A percentile compares a stretch with the other conserved stretches of the same genome.
Evolutionary conservation across 2,329 filamentous ascomycete species (phyloP).

Genomic region (Verticillium nubilum): DNA sequence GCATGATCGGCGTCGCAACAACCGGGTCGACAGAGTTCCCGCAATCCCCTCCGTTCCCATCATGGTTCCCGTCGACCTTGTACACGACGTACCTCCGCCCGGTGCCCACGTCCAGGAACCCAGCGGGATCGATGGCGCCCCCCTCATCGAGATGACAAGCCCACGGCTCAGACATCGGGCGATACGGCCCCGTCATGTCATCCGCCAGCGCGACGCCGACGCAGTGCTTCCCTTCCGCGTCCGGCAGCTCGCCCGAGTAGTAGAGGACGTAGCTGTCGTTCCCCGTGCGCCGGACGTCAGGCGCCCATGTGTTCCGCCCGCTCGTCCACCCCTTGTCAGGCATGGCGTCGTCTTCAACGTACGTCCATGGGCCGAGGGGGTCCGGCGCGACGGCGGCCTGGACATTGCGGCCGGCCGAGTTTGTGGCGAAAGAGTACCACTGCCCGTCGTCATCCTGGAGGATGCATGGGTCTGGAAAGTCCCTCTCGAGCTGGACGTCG

Average conservation of each 20-base stretch:
- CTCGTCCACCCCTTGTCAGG: slow-evolving; percentile 49
- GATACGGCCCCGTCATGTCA: slow-evolving; percentile 45
- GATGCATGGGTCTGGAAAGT: slow-evolving; percentile 53
- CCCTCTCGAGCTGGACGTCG: slow-evolving; percentile 20
- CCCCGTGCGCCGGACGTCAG: slow-evolving; percentile 47
- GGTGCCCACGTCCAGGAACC: slow-evolving; percentile 47
- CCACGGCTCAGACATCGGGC: slow-evolving; percentile 38
- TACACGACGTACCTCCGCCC: slow-evolving; percentile 55
- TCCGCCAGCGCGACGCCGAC: slow-evolving; percentile 48
- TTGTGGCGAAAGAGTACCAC: slow-evolving; percentile 56
- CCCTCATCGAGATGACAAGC: slow-evolving; percentile 47
- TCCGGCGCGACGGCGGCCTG: slow-evolving; percentile 47
- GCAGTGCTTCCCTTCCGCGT: slow-evolving; percentile 42
- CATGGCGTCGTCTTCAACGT: slow-evolving; percentile 48
- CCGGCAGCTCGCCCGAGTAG: slow-evolving; percentile 44
- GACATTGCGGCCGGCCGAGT: slow-evolving; percentile 41
- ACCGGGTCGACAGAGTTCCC: slow-evolving; percentile 35
- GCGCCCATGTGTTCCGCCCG: slow-evolving; percentile 53
- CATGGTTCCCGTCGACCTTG: slow-evolving; percentile 61
- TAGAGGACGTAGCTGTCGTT: slow-evolving; percentile 55
- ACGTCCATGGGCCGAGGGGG: slow-evolving; percentile 40
- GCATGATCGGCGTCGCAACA: slow-evolving; percentile 47
- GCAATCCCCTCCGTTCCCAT: slow-evolving; percentile 37
- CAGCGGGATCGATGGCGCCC: slow-evolving; percentile 58
- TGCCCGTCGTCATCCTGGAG: slow-evolving; percentile 37